Evolutionary conservation across 176 grass and related monocot genomes (phyloP), one percentile per base, ranked within the genome.

Genomic region (Oryza meridionalis): DNA sequence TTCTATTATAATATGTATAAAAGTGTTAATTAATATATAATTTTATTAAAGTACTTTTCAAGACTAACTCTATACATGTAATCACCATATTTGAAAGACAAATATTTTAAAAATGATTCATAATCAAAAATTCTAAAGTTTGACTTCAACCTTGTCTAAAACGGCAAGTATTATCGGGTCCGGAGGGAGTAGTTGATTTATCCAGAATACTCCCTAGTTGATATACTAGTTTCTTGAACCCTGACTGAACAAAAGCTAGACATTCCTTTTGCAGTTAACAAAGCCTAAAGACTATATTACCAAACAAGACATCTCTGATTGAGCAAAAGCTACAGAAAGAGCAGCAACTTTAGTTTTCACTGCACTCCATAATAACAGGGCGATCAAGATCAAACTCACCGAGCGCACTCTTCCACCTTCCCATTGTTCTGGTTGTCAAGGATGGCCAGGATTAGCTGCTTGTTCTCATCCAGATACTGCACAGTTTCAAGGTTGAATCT

Each of bases 391-490:
- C 46, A 78, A 45, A 90, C 84, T 86, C 81, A 99, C 96, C 94
- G 89, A 85, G 94, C 96, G 26, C 96, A 96, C 76, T 99, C 96
- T 61, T 99, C 96, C 67, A 91, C 75, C 87, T 99, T 99, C 7
- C 96, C 96, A 59, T 81, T 88, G 83, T 99, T 99, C 85, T 99
- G 96, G 84, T 99, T 99, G 85, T 99, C 96, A 51, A 99, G 91
- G 85, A 99, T 99, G 81, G 93, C 96, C 66, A 99, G 84, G 75
- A 99, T 99, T 79, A 99, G 65, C 89, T 99, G 96, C 88, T 99
- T 99, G 84, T 99, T 99, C 89, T 99, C 96, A 78, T 99, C 96
- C 69, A 99, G 88, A 71, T 99, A 99, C 96, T 99, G 93, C 87
- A 95, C 47, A 62, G 76, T 79, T 69, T 73, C 27, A 90, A 68